These are phyloP conservation scores for Penicillium sp. DNA, from an alignment of 2,329 filamentous ascomycete species.

Conservation along the genomic window DNA sequence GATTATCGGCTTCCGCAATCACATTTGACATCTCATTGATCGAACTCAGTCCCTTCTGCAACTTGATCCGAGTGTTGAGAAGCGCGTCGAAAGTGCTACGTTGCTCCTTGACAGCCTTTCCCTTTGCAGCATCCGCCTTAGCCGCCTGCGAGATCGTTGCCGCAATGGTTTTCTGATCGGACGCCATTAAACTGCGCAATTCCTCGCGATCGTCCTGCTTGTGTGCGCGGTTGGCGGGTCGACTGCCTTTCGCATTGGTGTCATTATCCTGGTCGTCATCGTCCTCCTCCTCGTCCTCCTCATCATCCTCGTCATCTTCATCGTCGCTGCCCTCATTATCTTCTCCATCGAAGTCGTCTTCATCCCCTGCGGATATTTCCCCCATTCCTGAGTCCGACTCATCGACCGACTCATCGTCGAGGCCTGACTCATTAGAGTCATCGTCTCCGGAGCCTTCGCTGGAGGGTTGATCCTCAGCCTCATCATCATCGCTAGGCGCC, in stretches of 20 bases:
- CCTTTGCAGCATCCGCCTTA: conserved; percentile 76
- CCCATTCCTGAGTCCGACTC: not conserved
- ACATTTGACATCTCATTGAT: conserved; percentile 65
- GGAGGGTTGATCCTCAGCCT: conserved; percentile 9
- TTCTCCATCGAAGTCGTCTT: conserved; percentile 15
- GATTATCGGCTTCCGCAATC: conserved; percentile 31
- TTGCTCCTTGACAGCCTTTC: conserved; percentile 78
- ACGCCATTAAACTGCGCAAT: conserved; percentile 61
- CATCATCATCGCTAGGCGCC: conserved; percentile 31
- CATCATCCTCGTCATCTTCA: conserved; percentile 22
- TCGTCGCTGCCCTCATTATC: conserved; percentile 31
- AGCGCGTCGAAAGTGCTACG: conserved; percentile 80
- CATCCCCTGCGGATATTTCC: not conserved
- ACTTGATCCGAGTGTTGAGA: conserved; percentile 80
- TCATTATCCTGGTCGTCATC: conserved; percentile 26
- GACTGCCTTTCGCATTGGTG: conserved; percentile 23
- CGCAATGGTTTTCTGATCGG: conserved; percentile 62
- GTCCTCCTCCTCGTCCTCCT: conserved; percentile 31
- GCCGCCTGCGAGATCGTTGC: conserved; percentile 62
- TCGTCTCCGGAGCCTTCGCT: conserved; percentile 4
- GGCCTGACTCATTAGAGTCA: conserved; percentile 7
- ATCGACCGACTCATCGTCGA: not conserved
- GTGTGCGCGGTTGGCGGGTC: conserved; percentile 5
- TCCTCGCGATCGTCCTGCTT: conserved; percentile 49
- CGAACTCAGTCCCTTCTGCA: conserved; percentile 84